Base-by-base conservation (phyloP, 192 early-diverging fungal species). In the Backusella australiensis region DNA sequence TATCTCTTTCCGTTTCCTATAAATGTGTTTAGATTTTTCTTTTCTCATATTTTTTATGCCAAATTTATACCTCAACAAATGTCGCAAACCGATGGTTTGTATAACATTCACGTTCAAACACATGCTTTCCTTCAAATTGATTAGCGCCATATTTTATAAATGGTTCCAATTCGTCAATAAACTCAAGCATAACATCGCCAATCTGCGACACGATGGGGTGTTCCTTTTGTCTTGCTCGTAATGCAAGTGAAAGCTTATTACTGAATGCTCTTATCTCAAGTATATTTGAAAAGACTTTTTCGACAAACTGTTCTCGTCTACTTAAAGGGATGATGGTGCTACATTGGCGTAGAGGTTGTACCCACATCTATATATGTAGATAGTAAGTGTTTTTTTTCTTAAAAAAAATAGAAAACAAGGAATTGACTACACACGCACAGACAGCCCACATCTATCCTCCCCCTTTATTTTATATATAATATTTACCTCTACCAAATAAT, bases 111-210 rank as follows among this genome's bases (percentile, higher is more conserved):
- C 89, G 88, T 69, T 96, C 95, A 75, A 96, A 86, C 34, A 90
- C 88, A 80, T 91, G 87, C 81, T 93, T 93, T 38, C 90, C 94
- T 82, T 91, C 92, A 56, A 91, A 88, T 73, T 95, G 94, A 78
- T 92, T 89, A 12, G 91, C 91, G 44, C 95, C 94, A 82, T 98
- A 98, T 34, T 89, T 86, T 39, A 96, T 88, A 75, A 96, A 96
- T 1, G 90, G 87, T 49, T 92, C 87, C 56, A 96, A 90, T 63
- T 86, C 83, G 56, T 86, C 80, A 3, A 91, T 91, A 78, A 91
- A 87, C 74, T 86, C 80, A 36, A 93, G 73, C 75, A 98, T 91
- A 41, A 97, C 90, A 74, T 97, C 96, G 67, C 97, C 96, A 36
- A 98, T 86, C 75, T 92, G 87, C 67, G 90, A 85, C 71, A 97